phyloP scores from a whole-genome alignment of 768 basidiomycete genomes.

The Pisolithus sp. region DNA sequence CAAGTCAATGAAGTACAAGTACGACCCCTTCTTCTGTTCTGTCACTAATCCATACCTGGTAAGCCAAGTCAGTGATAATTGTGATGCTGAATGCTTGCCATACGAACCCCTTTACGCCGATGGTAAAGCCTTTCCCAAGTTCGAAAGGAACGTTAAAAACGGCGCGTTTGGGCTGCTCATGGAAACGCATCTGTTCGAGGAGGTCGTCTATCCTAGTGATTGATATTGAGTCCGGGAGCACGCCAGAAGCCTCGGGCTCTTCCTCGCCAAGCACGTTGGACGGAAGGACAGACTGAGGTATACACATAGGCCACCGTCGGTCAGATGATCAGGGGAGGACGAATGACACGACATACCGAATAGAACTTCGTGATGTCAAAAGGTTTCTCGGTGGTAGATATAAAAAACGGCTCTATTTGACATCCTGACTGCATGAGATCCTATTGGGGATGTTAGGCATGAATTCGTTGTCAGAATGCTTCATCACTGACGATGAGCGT shows the following conservation, averaged over 20 bases:
- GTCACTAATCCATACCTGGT: slow-evolving; percentile 81
- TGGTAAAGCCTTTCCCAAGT: slow-evolving; percentile 64
- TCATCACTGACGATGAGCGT: slow-evolving; percentile 52
- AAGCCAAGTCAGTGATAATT: slow-evolving; percentile 1
- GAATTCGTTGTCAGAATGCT: not conserved
- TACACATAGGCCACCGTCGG: slow-evolving; percentile 1
- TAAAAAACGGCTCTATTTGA: slow-evolving; percentile 84
- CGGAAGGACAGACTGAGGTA: slow-evolving; percentile 50
- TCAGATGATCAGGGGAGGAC: not conserved
- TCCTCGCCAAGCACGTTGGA: slow-evolving; percentile 42
- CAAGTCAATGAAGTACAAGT: slow-evolving; percentile 78
- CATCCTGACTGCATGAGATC: slow-evolving; percentile 78
- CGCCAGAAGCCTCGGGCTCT: slow-evolving; percentile 44
- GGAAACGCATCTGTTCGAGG: slow-evolving; percentile 72
- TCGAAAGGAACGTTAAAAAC: slow-evolving; percentile 77
- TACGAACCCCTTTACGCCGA: slow-evolving; percentile 77
- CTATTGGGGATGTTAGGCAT: slow-evolving; percentile 32
- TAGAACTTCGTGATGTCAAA: slow-evolving; percentile 79
- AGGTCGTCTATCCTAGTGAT: slow-evolving; percentile 75
- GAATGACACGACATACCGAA: slow-evolving; percentile 42
- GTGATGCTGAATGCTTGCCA: not conserved
- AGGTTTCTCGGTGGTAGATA: slow-evolving; percentile 54
- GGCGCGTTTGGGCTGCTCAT: slow-evolving; percentile 77
- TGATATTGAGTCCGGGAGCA: slow-evolving; percentile 65
- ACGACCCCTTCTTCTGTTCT: slow-evolving; percentile 77